Conservation (phyloP, 306 rosid species). For the Gillenia trifoliata region DNA sequence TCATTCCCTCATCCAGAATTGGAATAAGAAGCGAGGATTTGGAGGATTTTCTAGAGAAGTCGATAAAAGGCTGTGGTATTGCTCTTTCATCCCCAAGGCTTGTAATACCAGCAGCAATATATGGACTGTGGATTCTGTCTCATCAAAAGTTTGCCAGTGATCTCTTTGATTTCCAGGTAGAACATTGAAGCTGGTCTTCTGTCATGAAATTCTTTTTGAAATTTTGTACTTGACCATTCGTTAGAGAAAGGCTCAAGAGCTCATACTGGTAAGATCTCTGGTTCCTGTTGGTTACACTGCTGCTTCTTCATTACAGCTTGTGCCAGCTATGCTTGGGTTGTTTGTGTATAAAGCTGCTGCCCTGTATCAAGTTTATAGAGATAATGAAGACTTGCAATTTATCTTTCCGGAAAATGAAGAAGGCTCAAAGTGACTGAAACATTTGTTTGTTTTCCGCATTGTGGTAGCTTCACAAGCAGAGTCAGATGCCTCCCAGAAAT, state of each 20-base stretch:
- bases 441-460: not conserved
- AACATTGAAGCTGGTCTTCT: slow-evolving; percentile 4
- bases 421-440: slow-evolving; percentile 23
- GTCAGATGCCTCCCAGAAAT: slow-evolving; percentile 1
- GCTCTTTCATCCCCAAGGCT: slow-evolving; percentile 95
- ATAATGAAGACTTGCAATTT: slow-evolving; percentile 64
- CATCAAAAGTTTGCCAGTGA: slow-evolving; percentile 55
- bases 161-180: slow-evolving; percentile 87
- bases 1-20: slow-evolving; percentile 47
- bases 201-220: not conserved
- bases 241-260: not conserved
- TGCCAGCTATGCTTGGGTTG: slow-evolving; percentile 95
- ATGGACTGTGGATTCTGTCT: slow-evolving; percentile 66
- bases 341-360: slow-evolving; percentile 89
- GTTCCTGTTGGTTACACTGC: not conserved
- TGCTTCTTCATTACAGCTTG: slow-evolving; percentile 46
- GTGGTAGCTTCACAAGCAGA: slow-evolving; percentile 5
- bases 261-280: not conserved
- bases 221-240: not conserved
- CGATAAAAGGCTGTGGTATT: slow-evolving; percentile 64
- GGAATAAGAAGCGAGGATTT: slow-evolving; percentile 92
- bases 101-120: slow-evolving; percentile 78
- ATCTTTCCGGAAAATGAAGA: slow-evolving; percentile 59
- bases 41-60: slow-evolving; percentile 58
- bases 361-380: slow-evolving; percentile 88